Evolutionary conservation across 75 land plant genomes (phyloP), one percentile per base, ranked within the genome.

Genomic region (Selaginella tamariscina): DNA sequence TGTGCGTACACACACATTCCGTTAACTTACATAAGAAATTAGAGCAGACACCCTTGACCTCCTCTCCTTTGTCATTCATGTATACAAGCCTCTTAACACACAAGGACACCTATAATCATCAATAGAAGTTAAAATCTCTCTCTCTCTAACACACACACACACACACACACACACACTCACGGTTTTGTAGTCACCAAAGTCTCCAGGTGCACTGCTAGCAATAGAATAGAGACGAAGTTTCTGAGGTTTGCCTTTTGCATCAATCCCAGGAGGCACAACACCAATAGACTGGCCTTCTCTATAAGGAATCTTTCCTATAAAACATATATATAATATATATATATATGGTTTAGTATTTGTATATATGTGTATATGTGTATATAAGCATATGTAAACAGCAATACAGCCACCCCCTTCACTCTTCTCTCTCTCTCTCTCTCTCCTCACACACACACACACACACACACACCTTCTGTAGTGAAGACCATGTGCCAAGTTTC

Each of bases 401-500:
- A n/a, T n/a, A n/a, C n/a, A n/a, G n/a, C n/a, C n/a, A n/a, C n/a
- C n/a, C n/a, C n/a, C n/a, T n/a, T n/a, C n/a, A n/a, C n/a, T n/a
- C n/a, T n/a, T n/a, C n/a, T n/a, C n/a, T n/a, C n/a, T n/a, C n/a
- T n/a, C n/a, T n/a, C n/a, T n/a, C n/a, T n/a, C n/a, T n/a, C n/a
- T n/a, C n/a, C n/a, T n/a, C n/a, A n/a, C n/a, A n/a, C n/a, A n/a
- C n/a, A n/a, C 49, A 39, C 49, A 39, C 15, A 24, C 0, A 54
- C 1, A 15, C 29, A 39, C 57, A 22, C 73, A 91, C 97, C 97
- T 69, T 91, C 92, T 30, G 98, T 94, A 81, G 79, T 85, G 76
- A 85, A 94, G 66, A 90, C 98, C 91, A 94, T 94, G 79, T 94
- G 98, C 88, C 91, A 85, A 2, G 98, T 94, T 68, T 94, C 98